These are phyloP conservation scores for Phymatotrichopsis omnivora DNA, from an alignment of 2,329 filamentous ascomycete species.

Conservation along the genomic window DNA sequence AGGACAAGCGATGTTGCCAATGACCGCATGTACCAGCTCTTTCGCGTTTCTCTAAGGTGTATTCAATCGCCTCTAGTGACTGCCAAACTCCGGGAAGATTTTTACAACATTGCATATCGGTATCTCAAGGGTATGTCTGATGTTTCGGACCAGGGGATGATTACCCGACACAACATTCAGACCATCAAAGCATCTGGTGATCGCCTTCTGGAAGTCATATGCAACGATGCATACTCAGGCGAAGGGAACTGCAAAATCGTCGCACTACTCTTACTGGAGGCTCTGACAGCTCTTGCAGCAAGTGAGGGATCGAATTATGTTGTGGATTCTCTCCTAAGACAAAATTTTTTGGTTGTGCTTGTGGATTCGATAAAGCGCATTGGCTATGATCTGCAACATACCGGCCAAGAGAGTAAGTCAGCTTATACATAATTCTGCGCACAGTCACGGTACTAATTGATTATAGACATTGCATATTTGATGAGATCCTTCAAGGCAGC, in stretches of 20 bases:
- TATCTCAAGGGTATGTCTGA: constrained; percentile 62
- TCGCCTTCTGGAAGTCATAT: constrained; percentile 72
- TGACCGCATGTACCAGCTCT: constrained; percentile 83
- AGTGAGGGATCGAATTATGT: constrained; percentile 63
- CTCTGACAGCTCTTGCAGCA: constrained; percentile 62
- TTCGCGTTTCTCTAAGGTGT: constrained; percentile 73
- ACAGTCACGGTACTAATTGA: constrained; percentile 22
- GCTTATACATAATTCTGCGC: not conserved
- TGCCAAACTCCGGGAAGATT: constrained; percentile 64
- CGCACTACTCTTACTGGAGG: constrained; percentile 72
- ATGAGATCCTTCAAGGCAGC: constrained; percentile 60
- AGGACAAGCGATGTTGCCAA: constrained; percentile 60
- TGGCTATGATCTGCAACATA: constrained; percentile 50
- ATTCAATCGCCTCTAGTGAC: constrained; percentile 64
- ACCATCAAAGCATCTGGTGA: constrained; percentile 72
- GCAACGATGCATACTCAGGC: constrained; percentile 84
- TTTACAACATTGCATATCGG: constrained; percentile 85
- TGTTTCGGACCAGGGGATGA: constrained; percentile 41
- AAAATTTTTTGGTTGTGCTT: constrained; percentile 85
- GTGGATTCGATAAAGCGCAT: constrained; percentile 78
- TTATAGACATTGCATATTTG: constrained; percentile 44
- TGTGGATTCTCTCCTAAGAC: constrained; percentile 65
- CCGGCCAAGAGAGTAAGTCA: constrained; percentile 32
- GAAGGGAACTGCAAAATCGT: constrained; percentile 73
- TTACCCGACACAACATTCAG: constrained; percentile 46